Evolutionary conservation across 805 yeast species (phyloP), one percentile per base, ranked within the genome.

Genomic region (Henningerozyma blattae): DNA sequence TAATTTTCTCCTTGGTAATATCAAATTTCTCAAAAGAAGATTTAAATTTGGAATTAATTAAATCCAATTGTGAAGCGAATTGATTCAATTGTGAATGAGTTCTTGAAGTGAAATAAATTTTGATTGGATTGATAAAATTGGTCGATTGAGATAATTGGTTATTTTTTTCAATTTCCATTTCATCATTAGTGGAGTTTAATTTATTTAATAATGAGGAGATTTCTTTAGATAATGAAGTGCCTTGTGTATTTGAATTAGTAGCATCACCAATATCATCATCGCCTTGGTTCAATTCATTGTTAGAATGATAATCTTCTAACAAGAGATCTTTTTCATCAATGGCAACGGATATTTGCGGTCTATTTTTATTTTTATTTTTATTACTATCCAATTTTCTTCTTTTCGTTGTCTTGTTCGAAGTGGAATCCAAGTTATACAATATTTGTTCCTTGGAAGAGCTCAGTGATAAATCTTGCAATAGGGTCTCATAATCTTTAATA

Each of bases 61-160:
- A 47, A 29, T 63, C 51, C 26, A 87, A 56, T 45, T 89, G 95
- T 13, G 72, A 68, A 0, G 85, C 72, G 48, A 87, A 82, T 49
- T 87, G 97, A 25, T 65, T 64, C 30, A 87, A 60, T 51, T 87
- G 97, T 0, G 95, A 83, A 48, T 87, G 96, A 0, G 97, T 87
- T 54, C 97, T 63, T 2, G 95, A 84, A 0, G 94, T 67, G 49
- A 76, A 86, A 44, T 58, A 71, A 1, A 87, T 72, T 43, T 75
- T 70, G 1, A 62, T 46, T 0, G 71, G 56, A 15, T 59, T 56
- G 7, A 24, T 20, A n/a, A n/a, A n/a, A n/a, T n/a, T n/a, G n/a
- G n/a, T n/a, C n/a, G 20, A 29, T 14, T 34, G 27, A 9, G 16
- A 15, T 20, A 34, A 34, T 25, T 29, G 13, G 26, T 25, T 25